Base-by-base conservation (phyloP, 2,329 filamentous ascomycete species). In the Stenocarpella maydis region DNA sequence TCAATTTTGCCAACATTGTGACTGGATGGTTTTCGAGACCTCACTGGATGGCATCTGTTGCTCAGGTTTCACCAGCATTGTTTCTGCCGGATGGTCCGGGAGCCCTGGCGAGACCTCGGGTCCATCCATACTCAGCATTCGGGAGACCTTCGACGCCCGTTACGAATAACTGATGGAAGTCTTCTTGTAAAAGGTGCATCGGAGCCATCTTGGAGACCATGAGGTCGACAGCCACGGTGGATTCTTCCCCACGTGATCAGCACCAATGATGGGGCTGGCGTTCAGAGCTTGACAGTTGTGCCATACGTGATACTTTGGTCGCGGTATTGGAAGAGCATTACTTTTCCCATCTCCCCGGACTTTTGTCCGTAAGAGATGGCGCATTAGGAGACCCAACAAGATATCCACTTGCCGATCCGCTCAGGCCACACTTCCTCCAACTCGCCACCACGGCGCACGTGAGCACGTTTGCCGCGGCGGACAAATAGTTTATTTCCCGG, bases 401-500 rank as follows among this genome's bases (percentile, higher is more conserved):
- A 45, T n/a, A 21, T 21, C 14, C 19, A 45, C 43, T 43, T 3
- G 67, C 70, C 0, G 54, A 28, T 0, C 70, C 67, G 7, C 8
- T 3, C 1, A 74, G 58, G 6, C 74, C 71, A 3, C 72, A 69
- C 24, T 63, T 63, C 4, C 72, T 53, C 0, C 74, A 69, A 6
- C 68, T 31, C 0, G 61, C 58, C 0, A 73, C 73, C 6, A 74
- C 21, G 14, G 54, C 45, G 45, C 54, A 58, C 68, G 73, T 70
- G 72, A 77, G 82, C 1, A 76, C 76, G 53, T 80, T 80, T 12
- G 77, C 81, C 1, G 81, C 79, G 1, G 78, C 76, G 68, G 8
- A 8, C 8, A 31, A 8, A 8, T 83, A 83, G 69, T 82, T 84
- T 14, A 83, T 78, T 67, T 86, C 77, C 2, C 80, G 9, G 78